Percentiles rank a stretch among this genome's conserved stretches.
These are phyloP conservation scores for Peniophora sp. DNA, from an alignment of 1,284 basidiomycete genomes.

Conservation along the genomic window DNA sequence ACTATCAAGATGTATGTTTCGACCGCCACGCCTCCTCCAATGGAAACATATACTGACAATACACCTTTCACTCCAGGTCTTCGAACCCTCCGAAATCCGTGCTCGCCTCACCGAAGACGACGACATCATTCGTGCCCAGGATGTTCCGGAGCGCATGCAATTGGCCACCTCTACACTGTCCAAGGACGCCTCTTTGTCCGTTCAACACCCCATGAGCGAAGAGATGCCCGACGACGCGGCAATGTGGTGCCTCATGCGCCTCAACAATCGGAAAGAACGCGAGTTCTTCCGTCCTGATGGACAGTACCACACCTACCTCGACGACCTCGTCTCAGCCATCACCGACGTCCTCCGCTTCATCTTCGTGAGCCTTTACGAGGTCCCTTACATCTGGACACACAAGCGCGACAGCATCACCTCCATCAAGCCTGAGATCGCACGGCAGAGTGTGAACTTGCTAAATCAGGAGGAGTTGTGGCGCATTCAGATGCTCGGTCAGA, in stretches of 20 bases:
- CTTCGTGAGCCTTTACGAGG: slow-evolving; percentile 86
- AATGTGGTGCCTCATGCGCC: slow-evolving; percentile 81
- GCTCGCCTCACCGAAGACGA: slow-evolving; percentile 93
- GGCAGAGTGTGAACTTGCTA: slow-evolving; percentile 58
- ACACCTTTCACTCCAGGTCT: slow-evolving; percentile 56
- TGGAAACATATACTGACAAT: too few species aligned
- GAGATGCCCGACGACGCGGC: slow-evolving; percentile 78
- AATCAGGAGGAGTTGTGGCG: slow-evolving; percentile 80
- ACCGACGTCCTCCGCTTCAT: slow-evolving; percentile 77
- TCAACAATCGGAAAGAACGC: slow-evolving; percentile 68
- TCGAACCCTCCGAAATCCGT: slow-evolving; percentile 95
- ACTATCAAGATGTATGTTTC: slow-evolving; percentile 78
- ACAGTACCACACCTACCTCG: slow-evolving; percentile 49
- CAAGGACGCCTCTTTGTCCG: slow-evolving; percentile 54
- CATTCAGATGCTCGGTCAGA: slow-evolving; percentile 78
- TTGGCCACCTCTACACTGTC: slow-evolving; percentile 83
- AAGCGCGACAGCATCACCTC: slow-evolving; percentile 82
- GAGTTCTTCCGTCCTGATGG: slow-evolving; percentile 67
- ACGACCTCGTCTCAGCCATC: slow-evolving; percentile 75
- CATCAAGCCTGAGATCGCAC: slow-evolving; percentile 57
- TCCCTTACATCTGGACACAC: slow-evolving; percentile 93
- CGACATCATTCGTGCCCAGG: slow-evolving; percentile 83
- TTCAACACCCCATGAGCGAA: slow-evolving; percentile 59
- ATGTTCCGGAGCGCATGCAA: slow-evolving; percentile 96
- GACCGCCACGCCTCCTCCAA: too few species aligned